These are phyloP conservation scores for Brassica carinata DNA, from an alignment of 345 rosid genomes.

Conservation along the genomic window DNA sequence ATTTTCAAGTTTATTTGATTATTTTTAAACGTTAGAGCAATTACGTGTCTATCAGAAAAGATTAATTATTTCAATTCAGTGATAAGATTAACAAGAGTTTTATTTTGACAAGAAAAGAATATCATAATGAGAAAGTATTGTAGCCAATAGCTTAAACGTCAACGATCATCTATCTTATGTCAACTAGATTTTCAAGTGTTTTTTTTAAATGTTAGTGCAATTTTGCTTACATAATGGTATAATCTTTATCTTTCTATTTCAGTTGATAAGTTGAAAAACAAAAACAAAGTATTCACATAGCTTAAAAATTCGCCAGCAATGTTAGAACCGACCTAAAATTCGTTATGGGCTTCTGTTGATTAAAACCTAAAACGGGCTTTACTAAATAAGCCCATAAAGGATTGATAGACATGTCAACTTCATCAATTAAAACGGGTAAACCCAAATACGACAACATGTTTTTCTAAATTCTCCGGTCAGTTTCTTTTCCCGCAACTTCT, in stretches of 20 bases:
- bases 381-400: not conserved
- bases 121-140: not conserved
- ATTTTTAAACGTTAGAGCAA: not conserved
- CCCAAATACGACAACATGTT: not conserved
- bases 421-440: not conserved
- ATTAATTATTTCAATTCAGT: not conserved
- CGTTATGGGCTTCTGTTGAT: not conserved
- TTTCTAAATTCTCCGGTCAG: not conserved
- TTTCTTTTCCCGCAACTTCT: not conserved
- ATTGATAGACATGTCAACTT: not conserved
- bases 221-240: not conserved
- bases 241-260: not conserved
- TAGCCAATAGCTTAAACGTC: not conserved
- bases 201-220: not conserved
- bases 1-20: not conserved
- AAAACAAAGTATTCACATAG: not conserved
- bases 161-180: not conserved
- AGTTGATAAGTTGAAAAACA: not conserved
- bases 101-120: not conserved
- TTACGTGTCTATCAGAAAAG: not conserved
- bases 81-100: not conserved
- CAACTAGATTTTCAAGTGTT: not conserved
- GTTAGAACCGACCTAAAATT: not conserved
- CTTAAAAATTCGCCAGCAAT: not conserved
- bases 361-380: not conserved